Conservation (phyloP, 2,329 filamentous ascomycete genomes). For the Fusarium liriodendri region DNA sequence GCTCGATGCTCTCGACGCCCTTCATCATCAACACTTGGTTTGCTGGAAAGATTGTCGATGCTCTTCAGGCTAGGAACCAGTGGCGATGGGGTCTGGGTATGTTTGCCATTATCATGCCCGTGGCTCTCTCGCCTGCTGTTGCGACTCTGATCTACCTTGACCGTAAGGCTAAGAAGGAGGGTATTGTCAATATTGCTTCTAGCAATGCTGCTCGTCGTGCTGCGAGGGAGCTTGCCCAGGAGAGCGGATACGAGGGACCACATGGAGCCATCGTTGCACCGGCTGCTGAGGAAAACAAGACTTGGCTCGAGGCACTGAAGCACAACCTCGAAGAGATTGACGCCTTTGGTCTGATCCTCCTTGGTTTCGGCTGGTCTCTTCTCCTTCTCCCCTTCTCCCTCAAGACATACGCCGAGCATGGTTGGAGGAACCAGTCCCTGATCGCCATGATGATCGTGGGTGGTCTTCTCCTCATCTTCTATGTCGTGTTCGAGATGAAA, state of each 20-base stretch:
- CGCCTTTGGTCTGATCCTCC: constrained; percentile 55
- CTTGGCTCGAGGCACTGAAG: not conserved
- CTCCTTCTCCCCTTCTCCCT: constrained; percentile 78
- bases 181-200: constrained; percentile 54
- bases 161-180: constrained; percentile 64
- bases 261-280: not conserved
- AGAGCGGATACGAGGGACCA: constrained; percentile 9
- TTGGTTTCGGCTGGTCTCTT: constrained; percentile 60
- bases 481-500: constrained; percentile 60
- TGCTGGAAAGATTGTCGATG: constrained; percentile 54
- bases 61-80: constrained; percentile 47
- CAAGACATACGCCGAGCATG: constrained; percentile 51
- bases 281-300: not conserved
- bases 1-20: constrained; percentile 42
- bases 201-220: constrained; percentile 51
- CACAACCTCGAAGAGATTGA: constrained; percentile 56
- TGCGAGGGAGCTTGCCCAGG: constrained; percentile 27
- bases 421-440: constrained; percentile 56
- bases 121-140: constrained; percentile 65
- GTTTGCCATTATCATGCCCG: constrained; percentile 69
- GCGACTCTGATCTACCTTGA: constrained; percentile 66
- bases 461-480: constrained; percentile 51
- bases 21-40: constrained; percentile 54
- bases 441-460: constrained; percentile 58
- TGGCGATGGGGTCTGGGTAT: constrained; percentile 65